Conservation (phyloP, 257 asterid species). For the Gentiana dahurica region DNA sequence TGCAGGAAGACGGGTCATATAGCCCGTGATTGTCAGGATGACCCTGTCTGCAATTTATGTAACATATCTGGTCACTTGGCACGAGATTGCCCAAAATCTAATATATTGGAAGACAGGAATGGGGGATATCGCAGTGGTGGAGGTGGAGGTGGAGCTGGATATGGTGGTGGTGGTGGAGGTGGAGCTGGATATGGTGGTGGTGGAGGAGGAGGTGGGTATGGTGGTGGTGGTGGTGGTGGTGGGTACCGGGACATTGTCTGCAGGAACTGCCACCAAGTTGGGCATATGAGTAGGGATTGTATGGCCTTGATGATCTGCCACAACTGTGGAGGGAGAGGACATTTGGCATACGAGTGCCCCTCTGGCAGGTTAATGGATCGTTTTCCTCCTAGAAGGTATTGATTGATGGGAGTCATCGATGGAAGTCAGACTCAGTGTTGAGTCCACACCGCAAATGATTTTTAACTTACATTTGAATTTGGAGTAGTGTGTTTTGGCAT, state of each 20-base stretch:
- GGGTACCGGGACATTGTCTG: constrained; percentile 34
- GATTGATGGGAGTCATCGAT: no score
- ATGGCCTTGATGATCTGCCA: constrained; percentile 53
- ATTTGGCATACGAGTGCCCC: constrained; percentile 72
- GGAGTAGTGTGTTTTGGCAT: no score
- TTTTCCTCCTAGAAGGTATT: constrained; percentile 24
- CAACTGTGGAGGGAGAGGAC: constrained; percentile 93
- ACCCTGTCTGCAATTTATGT: constrained; percentile 64
- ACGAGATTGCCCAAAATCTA: constrained; percentile 63
- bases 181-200: constrained; percentile 39
- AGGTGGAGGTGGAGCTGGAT: constrained; percentile 21
- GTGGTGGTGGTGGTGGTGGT: constrained; percentile 30
- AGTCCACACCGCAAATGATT: no score
- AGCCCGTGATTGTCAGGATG: constrained; percentile 60
- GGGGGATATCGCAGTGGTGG: constrained; percentile 25
- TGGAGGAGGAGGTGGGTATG: constrained; percentile 23
- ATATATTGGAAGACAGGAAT: constrained; percentile 40
- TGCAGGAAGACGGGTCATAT: constrained; percentile 68
- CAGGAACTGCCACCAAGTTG: constrained; percentile 73
- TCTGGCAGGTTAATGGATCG: constrained; percentile 76
- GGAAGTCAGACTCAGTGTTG: no score
- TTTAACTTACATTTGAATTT: no score
- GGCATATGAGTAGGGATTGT: constrained; percentile 82
- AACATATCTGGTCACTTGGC: constrained; percentile 61
- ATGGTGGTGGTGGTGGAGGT: constrained; percentile 20